Conservation (phyloP, 106 monocot genomes). For the Dactylorhiza incarnata region DNA sequence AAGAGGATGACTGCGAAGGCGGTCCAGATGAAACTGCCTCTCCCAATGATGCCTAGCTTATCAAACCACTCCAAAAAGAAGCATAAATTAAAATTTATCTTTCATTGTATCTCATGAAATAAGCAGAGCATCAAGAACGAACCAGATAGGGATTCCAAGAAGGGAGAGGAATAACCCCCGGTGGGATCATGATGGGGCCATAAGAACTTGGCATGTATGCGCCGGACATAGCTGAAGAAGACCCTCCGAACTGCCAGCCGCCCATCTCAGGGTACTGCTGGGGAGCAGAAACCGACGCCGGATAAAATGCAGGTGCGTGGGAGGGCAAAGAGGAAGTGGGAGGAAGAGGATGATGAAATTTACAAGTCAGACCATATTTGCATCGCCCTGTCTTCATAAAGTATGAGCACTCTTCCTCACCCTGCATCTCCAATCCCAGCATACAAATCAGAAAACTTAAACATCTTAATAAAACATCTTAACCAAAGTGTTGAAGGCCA, state of each 20-base stretch:
- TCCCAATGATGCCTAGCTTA: constrained; percentile 40
- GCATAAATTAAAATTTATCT: background rate
- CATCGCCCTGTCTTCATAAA: constrained; percentile 70
- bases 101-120: background rate
- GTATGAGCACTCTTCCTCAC: constrained; percentile 81
- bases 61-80: background rate
- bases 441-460: constrained; percentile 5
- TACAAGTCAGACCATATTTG: constrained; percentile 75
- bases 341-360: constrained; percentile 72
- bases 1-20: constrained; percentile 38
- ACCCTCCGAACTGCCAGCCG: constrained; percentile 47
- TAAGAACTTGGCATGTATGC: constrained; percentile 58
- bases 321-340: constrained; percentile 20
- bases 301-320: constrained; percentile 53
- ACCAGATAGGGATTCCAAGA: constrained; percentile 83
- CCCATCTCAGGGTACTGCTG: constrained; percentile 35
- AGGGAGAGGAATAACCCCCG: constrained; percentile 50
- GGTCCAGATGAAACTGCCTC: constrained; percentile 36
- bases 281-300: constrained; percentile 36
- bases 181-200: constrained; percentile 61
- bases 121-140: constrained; percentile 8
- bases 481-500: constrained; percentile 9
- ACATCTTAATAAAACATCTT: background rate
- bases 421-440: constrained; percentile 29
- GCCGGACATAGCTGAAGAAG: constrained; percentile 48